Conservation (phyloP, 1,284 basidiomycete genomes). For the Cerrena zonata region DNA sequence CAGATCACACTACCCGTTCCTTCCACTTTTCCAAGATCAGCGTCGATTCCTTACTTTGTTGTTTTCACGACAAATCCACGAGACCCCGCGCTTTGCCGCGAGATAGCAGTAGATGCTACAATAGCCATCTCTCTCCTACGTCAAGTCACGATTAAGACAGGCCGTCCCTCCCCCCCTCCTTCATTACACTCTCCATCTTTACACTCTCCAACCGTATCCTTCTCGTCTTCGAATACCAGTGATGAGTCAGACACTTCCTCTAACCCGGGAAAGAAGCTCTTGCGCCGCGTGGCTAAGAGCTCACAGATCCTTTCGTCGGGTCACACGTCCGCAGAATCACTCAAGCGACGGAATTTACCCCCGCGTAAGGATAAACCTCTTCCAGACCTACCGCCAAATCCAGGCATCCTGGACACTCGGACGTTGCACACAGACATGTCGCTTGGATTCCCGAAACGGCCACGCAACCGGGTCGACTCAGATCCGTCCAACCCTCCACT, state of each 20-base stretch:
- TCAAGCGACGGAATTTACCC: background rate
- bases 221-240: slow-evolving; percentile 40
- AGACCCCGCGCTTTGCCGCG: slow-evolving; percentile 46
- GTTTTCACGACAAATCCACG: slow-evolving; percentile 61
- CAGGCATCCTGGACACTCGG: slow-evolving; percentile 40
- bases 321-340: background rate
- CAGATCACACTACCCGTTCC: slow-evolving; percentile 61
- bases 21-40: slow-evolving; percentile 50
- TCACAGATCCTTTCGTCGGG: background rate
- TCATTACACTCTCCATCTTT: slow-evolving; percentile 6
- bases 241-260: slow-evolving; percentile 41
- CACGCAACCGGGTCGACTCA: slow-evolving; percentile 36
- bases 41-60: slow-evolving; percentile 61
- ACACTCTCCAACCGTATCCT: slow-evolving; percentile 33
- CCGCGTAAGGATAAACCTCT: slow-evolving; percentile 36
- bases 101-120: slow-evolving; percentile 64
- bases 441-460: slow-evolving; percentile 65
- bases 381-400: slow-evolving; percentile 37
- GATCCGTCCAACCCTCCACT: slow-evolving; percentile 40
- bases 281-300: background rate
- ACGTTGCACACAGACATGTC: slow-evolving; percentile 49
- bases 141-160: slow-evolving; percentile 43
- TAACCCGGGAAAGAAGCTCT: background rate
- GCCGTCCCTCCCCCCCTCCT: slow-evolving; percentile 16
- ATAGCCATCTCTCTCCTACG: slow-evolving; percentile 58